Base-by-base conservation (phyloP, 768 basidiomycete species). In the Auricularia sp. region DNA sequence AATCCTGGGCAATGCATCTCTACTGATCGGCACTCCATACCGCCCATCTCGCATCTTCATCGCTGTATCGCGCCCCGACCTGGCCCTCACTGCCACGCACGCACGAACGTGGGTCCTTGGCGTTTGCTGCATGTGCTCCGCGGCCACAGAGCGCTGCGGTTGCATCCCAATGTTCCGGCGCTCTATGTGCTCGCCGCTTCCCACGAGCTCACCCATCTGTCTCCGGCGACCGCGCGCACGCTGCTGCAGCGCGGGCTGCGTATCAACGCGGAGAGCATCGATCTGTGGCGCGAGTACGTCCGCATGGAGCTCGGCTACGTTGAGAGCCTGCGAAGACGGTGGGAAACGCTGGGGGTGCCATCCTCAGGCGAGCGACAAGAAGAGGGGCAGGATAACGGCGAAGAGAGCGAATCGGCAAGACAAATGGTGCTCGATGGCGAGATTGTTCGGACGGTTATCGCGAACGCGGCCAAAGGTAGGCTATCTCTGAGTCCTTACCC, bases 281-380 rank as follows among this genome's bases (percentile, higher is more conserved):
- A 87, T 65, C 78, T 98, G 75, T 98, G 94, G 94, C 80, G 80
- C 24, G 94, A 95, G 74, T 96, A 94, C 72, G 85, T 93, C 68
- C 86, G 86, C 72, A 92, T 97, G 84, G 94, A 98, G 73, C 76
- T 95, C 3, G 86, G 86, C 2, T 96, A 92, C 74, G 78, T 92
- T 7, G 93, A 96, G 77, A 84, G 83, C 14, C 76, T 95, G 61
- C 79, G 90, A 45, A 77, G 90, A 68, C 80, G 94, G 62, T 94
- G 92, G 92, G 84, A 80, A 56, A 78, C 91, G 7, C 78, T 96
- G 21, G 94, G 93, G 7, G 87, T 95, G 62, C 42, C 66, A 33
- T 62, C 69, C 8, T 37, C 42, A 29, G 54, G 21, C 29, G 67
- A 65, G 56, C 64, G 68, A 24, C 72, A 77, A 62, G 72, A 67